phyloP scores from a whole-genome alignment of 1,284 basidiomycete species.

The Tilletia walkeri region DNA sequence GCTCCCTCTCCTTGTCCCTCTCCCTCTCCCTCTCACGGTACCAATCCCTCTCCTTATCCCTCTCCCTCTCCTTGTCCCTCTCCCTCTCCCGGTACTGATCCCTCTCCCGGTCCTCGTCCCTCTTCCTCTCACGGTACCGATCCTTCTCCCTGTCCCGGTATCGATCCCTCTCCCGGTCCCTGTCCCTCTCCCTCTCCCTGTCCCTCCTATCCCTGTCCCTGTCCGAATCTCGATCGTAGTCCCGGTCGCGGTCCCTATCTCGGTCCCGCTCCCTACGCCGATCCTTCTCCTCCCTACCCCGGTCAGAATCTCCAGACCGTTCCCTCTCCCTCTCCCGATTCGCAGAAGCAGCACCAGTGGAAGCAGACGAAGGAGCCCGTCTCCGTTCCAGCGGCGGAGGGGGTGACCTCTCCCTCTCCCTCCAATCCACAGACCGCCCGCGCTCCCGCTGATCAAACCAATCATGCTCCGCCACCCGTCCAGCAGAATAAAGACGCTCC shows the following conservation, averaged over 20 bases:
- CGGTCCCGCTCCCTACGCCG: neutral
- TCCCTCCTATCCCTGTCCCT: neutral
- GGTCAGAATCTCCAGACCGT: neutral
- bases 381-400: no score
- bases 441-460: neutral
- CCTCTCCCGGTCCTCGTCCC: no score
- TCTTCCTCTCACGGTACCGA: no score
- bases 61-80: no score
- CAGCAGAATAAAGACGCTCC: neutral
- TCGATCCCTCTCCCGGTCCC: neutral
- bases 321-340: neutral
- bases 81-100: no score
- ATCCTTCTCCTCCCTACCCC: neutral
- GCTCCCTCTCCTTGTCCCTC: neutral
- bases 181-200: neutral
- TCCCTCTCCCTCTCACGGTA: no score
- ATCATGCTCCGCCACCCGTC: neutral
- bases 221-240: neutral
- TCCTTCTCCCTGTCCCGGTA: no score
- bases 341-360: neutral
- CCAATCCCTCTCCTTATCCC: neutral
- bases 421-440: neutral
- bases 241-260: neutral
- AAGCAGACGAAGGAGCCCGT: no score
- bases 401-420: neutral